Base-by-base conservation (phyloP, 2,329 filamentous ascomycete genomes). In the Aspergillus glaucus region DNA sequence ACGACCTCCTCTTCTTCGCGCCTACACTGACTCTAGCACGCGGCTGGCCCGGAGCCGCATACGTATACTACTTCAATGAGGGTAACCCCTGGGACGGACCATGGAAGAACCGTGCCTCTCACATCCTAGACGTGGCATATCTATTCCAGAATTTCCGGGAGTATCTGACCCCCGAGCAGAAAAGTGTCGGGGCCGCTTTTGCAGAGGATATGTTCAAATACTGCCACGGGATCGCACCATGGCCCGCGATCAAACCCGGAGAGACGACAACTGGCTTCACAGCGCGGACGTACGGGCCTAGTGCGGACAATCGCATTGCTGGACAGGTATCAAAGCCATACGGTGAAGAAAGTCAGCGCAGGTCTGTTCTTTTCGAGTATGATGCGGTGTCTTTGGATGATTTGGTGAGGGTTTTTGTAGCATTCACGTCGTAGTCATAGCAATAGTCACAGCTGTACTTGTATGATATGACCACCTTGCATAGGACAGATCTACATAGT, bases 71-170 rank as follows among this genome's bases (percentile, higher is more conserved):
- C 42, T 75, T 77, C 64, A 75, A 75, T 48, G 74, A 76, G 48
- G 63, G 62, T 0, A 77, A 76, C 50, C 72, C 73, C 0, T 77
- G 72, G 70, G 64, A 71, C 1, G 74, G 74, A 0, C 61, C 62
- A 1, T 71, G 55, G 59, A 67, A 72, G 49, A 71, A 69, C 1
- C 54, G 60, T 21, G 60, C 71, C 0, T 66, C 60, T 1, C 75
- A 77, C 51, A 69, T 76, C n/a, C 62, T 76, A 1, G 75, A 77
- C 30, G 55, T 73, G 10, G 66, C 67, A 0, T 75, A 68, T 42
- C 53, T 77, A 10, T 73, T 75, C 48, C 73, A 75, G 55, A 77
- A 76, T 39, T 75, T 68, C 55, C 68, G 67, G 8, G 66, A 75
- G 15, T 63, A 61, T 39, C 44, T 76, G 36, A 55, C 54, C 0